Percentiles rank a stretch among this genome's conserved stretches.
phyloP scores from a whole-genome alignment of 371 early-diverging fungal species.

The Amoeboradix gromovi region DNA sequence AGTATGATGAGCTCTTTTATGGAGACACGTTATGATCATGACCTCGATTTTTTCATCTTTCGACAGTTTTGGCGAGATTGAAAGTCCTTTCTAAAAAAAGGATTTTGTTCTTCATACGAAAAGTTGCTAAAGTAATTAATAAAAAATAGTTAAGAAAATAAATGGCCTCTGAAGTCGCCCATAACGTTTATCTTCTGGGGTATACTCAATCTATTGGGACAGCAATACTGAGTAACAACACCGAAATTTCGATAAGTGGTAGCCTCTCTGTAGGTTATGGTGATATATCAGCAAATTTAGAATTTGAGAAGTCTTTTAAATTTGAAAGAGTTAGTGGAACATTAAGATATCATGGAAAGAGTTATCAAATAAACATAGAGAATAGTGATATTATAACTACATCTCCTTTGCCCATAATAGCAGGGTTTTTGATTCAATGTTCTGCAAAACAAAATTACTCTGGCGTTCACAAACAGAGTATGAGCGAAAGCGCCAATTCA shows the following conservation, averaged over 20 bases:
- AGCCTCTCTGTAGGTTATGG: neutral
- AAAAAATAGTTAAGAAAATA: neutral
- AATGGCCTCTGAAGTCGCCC: no score
- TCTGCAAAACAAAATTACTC: neutral
- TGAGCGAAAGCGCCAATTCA: neutral
- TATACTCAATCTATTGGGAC: neutral
- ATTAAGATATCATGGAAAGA: neutral
- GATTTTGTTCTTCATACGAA: neutral
- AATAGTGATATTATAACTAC: neutral
- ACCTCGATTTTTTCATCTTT: neutral
- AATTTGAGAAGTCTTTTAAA: neutral
- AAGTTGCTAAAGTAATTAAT: neutral
- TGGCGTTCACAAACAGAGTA: neutral
- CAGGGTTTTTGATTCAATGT: neutral
- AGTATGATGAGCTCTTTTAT: neutral
- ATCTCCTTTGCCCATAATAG: neutral
- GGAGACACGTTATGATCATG: neutral
- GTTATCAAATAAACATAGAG: neutral
- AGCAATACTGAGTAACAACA: neutral
- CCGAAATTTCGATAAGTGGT: neutral
- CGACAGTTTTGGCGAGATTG: neutral
- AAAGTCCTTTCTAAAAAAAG: neutral
- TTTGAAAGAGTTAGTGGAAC: neutral
- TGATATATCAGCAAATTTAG: neutral
- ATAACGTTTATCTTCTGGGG: neutral